These are phyloP conservation scores for Paramyrothecium sp. DNA, from an alignment of 2,329 filamentous ascomycete species.

Conservation along the genomic window DNA sequence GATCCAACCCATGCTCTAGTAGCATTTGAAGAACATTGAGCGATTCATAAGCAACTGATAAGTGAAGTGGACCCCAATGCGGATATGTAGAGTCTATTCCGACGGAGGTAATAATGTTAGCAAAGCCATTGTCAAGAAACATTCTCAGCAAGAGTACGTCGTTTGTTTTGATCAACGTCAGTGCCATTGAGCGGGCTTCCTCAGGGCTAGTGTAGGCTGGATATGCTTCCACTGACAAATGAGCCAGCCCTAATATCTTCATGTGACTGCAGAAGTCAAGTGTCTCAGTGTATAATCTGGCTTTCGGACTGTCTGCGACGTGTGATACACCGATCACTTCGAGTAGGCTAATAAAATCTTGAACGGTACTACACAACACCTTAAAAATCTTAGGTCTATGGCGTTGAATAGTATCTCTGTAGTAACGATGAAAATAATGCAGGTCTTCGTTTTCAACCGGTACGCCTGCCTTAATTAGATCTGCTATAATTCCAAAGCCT, in stretches of 20 bases:
- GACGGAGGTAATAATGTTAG: not conserved
- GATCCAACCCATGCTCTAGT: not conserved
- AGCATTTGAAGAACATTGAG: not conserved
- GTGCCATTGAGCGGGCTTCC: not conserved
- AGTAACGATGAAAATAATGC: not conserved
- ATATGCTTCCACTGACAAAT: not conserved
- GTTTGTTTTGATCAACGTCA: not conserved
- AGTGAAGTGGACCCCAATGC: not conserved
- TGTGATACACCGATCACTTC: not conserved
- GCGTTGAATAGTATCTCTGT: not conserved
- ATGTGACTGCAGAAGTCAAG: not conserved
- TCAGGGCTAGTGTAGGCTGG: no score
- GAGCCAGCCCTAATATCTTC: not conserved
- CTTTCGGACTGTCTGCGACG: not conserved
- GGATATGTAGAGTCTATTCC: not conserved
- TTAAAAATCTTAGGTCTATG: not conserved
- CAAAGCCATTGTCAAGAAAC: not conserved
- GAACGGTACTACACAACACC: not conserved
- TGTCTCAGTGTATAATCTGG: not conserved
- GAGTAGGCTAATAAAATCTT: not conserved
- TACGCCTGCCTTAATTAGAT: not conserved
- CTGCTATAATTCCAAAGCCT: not conserved
- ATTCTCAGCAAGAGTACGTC: not conserved
- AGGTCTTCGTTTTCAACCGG: not conserved
- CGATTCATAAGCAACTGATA: not conserved